A percentile compares a stretch with the other conserved stretches of the same genome.
These are phyloP conservation scores for Colletotrichum plurivorum DNA, from an alignment of 2,329 filamentous ascomycete species.

Conservation along the genomic window DNA sequence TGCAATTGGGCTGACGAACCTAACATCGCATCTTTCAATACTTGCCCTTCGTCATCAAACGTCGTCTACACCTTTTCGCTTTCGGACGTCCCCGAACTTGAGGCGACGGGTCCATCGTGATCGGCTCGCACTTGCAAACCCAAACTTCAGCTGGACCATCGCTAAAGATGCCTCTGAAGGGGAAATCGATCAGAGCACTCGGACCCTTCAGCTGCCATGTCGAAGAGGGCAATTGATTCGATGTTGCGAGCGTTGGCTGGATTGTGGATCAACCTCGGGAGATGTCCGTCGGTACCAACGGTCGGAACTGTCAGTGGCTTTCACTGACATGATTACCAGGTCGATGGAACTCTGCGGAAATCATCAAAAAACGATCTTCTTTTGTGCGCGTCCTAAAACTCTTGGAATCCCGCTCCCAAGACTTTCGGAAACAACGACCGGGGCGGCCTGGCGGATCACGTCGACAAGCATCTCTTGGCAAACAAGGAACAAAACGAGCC, in stretches of 20 bases:
- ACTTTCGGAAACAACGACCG: background rate
- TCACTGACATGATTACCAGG: constrained; percentile 1
- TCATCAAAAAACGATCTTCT: background rate
- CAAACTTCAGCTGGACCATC: background rate
- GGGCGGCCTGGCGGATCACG: constrained; percentile 23
- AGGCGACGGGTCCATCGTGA: background rate
- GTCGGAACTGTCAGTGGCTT: constrained; percentile 7
- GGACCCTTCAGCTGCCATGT: background rate
- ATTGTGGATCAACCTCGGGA: background rate
- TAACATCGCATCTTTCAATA: background rate
- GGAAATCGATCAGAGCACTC: background rate
- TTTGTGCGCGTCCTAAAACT: background rate
- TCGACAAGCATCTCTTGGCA: constrained; percentile 25
- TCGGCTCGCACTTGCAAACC: background rate
- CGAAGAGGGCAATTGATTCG: background rate
- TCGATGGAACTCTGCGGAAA: background rate
- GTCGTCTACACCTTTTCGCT: background rate
- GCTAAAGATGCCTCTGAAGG: background rate
- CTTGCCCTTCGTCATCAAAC: background rate
- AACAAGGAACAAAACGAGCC: background rate
- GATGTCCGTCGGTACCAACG: constrained; percentile 1
- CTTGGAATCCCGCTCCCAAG: constrained; percentile 5
- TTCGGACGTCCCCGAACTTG: background rate
- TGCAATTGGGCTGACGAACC: background rate
- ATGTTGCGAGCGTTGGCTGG: background rate